Percentiles rank a stretch among this genome's conserved stretches.
Conservation (phyloP, 345 rosid genomes). For the Linum tenue region DNA sequence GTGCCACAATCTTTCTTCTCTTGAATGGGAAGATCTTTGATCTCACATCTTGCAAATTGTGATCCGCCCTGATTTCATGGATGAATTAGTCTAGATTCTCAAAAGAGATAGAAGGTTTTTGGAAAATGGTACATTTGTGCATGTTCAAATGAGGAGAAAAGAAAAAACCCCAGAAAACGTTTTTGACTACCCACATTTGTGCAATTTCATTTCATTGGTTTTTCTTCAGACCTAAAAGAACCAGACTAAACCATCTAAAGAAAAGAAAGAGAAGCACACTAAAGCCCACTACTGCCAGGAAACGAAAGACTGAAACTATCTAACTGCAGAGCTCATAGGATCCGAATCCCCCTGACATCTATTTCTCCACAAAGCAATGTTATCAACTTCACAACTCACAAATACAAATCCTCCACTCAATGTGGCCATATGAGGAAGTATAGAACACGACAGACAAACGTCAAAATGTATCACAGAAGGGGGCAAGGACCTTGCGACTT, state of each 20-base stretch:
- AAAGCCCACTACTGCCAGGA: too few species aligned
- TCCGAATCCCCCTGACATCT: background rate
- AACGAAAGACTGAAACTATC: too few species aligned
- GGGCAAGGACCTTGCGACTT: background rate
- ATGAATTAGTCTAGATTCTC: background rate
- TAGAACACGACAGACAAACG: too few species aligned
- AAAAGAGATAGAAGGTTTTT: background rate
- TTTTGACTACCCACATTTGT: background rate
- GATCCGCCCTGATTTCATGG: constrained; percentile 20
- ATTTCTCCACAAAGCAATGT: background rate
- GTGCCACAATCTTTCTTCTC: constrained; percentile 25
- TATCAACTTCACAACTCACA: too few species aligned
- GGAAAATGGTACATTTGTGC: background rate
- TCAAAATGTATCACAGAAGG: too few species aligned
- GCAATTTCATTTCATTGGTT: background rate
- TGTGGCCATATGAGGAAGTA: too few species aligned
- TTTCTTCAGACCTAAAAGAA: background rate
- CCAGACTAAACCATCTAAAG: background rate
- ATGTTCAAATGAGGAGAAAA: background rate
- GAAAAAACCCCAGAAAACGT: background rate
- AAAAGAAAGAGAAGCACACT: too few species aligned
- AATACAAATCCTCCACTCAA: background rate
- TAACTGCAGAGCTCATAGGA: background rate
- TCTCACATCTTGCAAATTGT: constrained; percentile 24
- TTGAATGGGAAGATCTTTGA: constrained; percentile 26